Base-by-base conservation (phyloP, 495 filamentous ascomycete species). In the Penicillium arizonense region DNA sequence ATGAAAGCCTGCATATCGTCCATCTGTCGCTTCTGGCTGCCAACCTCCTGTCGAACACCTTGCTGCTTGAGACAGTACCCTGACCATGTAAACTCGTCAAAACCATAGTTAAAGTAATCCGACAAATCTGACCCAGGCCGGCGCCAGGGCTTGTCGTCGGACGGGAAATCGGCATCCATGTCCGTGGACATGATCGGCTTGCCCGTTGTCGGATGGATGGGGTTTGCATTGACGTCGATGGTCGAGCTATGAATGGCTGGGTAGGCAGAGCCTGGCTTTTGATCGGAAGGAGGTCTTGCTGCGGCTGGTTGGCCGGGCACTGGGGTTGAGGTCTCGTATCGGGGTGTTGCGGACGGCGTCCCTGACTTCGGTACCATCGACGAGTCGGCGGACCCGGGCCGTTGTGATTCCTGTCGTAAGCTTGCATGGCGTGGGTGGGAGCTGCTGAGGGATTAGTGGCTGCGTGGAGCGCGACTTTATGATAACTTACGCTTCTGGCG, bases 41-140 rank as follows among this genome's bases (percentile, higher is more conserved):
- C 72, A 7, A 90, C 83, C 53, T 90, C 88, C 48, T 82, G 83
- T 14, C 87, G 80, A 50, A 96, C 73, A 4, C 79, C 77, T 49
- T 90, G 84, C 64, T 97, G 95, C 61, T 95, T 95, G 53, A 91
- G 71, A 26, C 92, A 92, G 71, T 97, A 98, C 52, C 89, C 83
- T 24, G 92, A 88, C 94, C 94, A 98, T 13, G 95, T 97, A 67
- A 97, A 98, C 70, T 98, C 94, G 73, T 98, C 94, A 56, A 98
- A 98, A 33, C 95, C 95, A 75, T 97, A 98, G 74, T 98, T 98
- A 81, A 98, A 98, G 70, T 94, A 98, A 69, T 98, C 94, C 23
- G 87, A 91, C 37, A 96, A 81, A 67, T 97, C 94, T 39, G 93
- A 87, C n/a, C 94, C 94, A 8, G 94, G 94, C 52, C 91, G 86